phyloP scores from a whole-genome alignment of 148 eudicot species.

The Gaultheria prostrata region DNA sequence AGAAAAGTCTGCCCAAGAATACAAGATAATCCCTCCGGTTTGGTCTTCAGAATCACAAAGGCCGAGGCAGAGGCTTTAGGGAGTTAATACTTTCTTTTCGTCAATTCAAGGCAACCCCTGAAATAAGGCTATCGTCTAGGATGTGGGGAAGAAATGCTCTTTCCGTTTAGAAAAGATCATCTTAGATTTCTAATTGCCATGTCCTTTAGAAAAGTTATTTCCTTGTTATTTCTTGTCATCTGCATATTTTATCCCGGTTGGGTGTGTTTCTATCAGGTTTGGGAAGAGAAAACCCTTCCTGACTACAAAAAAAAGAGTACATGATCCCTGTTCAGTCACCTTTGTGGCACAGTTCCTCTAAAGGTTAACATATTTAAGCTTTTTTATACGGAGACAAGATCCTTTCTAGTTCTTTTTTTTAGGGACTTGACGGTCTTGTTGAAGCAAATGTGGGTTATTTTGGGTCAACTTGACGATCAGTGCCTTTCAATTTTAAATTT shows the following conservation, averaged over 20 bases:
- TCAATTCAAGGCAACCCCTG: not conserved
- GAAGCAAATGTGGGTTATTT: no score
- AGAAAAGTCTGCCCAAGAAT: conserved; percentile 33
- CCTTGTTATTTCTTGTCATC: no score
- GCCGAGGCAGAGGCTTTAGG: conserved; percentile 50
- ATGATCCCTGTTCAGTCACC: no score
- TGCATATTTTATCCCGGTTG: not conserved
- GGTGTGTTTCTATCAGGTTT: not conserved
- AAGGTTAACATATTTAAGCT: no score
- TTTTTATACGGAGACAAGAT: no score
- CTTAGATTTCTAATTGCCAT: not conserved
- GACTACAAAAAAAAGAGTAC: no score
- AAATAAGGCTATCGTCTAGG: not conserved
- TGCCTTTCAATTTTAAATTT: no score
- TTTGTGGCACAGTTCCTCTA: no score
- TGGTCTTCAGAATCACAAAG: conserved; percentile 57
- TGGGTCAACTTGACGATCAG: no score
- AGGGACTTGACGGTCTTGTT: no score
- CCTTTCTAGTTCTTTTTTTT: no score
- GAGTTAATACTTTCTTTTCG: not conserved
- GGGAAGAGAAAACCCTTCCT: not conserved
- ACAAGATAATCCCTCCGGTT: conserved; percentile 61
- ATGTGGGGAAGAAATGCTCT: not conserved
- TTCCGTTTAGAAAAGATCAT: not conserved
- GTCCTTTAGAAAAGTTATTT: not conserved